These are phyloP conservation scores for Hemisphaericaspora nanyangensis DNA, from an alignment of 805 yeast species.

Conservation along the genomic window DNA sequence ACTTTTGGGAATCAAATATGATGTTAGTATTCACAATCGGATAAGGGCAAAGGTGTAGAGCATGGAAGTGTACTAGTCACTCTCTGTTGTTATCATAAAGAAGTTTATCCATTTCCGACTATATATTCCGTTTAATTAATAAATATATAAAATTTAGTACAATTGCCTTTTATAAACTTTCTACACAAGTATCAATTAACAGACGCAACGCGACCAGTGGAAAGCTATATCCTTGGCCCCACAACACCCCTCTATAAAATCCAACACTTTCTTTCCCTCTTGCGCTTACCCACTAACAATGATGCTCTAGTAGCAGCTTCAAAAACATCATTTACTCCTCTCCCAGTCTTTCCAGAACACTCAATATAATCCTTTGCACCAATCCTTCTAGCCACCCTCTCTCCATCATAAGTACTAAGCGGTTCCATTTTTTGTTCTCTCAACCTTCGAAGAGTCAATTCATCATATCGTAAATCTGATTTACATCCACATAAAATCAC, in stretches of 20 bases:
- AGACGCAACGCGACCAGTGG: too few relatives aligned
- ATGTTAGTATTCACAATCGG: too few relatives aligned
- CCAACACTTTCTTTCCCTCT: slow-evolving; percentile 26
- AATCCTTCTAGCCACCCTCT: slow-evolving; percentile 79
- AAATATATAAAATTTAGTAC: too few relatives aligned
- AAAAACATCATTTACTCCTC: slow-evolving; percentile 88
- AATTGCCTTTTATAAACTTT: too few relatives aligned
- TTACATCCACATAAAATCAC: slow-evolving; percentile 90
- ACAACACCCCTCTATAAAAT: neutral
- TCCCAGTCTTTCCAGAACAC: slow-evolving; percentile 87
- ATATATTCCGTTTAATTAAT: too few relatives aligned
- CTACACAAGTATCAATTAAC: too few relatives aligned
- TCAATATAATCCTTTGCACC: slow-evolving; percentile 83
- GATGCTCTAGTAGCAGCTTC: slow-evolving; percentile 91
- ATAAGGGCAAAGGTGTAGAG: too few relatives aligned
- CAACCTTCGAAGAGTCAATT: slow-evolving; percentile 67
- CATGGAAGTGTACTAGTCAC: too few relatives aligned
- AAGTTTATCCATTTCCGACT: too few relatives aligned
- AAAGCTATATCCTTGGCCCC: too few relatives aligned
- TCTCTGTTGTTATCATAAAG: too few relatives aligned
- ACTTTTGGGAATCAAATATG: too few relatives aligned
- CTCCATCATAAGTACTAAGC: slow-evolving; percentile 76
- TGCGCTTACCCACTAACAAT: slow-evolving; percentile 59
- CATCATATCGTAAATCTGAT: slow-evolving; percentile 81
- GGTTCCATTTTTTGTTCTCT: slow-evolving; percentile 75